A percentile compares a stretch with the other conserved stretches of the same genome.
phyloP scores from a whole-genome alignment of 768 basidiomycete genomes.

The Phaeotremella fagi region DNA sequence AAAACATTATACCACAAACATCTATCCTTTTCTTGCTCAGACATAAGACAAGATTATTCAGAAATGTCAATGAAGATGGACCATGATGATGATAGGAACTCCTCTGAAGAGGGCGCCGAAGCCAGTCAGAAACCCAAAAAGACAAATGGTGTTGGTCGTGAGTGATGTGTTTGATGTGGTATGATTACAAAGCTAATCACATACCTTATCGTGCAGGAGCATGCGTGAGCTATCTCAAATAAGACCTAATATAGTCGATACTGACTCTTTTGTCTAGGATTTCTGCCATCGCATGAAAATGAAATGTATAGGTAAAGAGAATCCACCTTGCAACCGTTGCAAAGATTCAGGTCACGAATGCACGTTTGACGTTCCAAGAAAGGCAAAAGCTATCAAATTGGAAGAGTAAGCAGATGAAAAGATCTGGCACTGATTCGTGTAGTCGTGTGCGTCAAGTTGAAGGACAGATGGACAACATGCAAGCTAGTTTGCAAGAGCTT shows the following conservation, averaged over 20 bases:
- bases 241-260: too few species aligned
- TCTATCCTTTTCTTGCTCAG: too few species aligned
- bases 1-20: too few species aligned
- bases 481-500: constrained; percentile 30
- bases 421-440: not conserved
- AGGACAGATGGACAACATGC: constrained; percentile 34
- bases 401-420: constrained; percentile 36
- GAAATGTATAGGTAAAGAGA: constrained; percentile 42
- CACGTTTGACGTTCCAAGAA: constrained; percentile 39
- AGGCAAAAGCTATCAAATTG: constrained; percentile 34
- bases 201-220: constrained; percentile 8
- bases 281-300: constrained; percentile 44
- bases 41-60: too few species aligned
- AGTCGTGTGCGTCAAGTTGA: constrained; percentile 38
- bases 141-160: not conserved
- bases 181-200: not conserved
- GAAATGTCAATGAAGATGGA: too few species aligned
- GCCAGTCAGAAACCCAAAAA: not conserved
- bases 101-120: not conserved
- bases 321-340: constrained; percentile 40
- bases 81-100: not conserved
- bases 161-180: not conserved
- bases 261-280: constrained; percentile 14
- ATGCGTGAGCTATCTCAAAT: constrained; percentile 10
- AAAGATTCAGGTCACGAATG: constrained; percentile 30